Evolutionary conservation across 495 filamentous ascomycete species (phyloP).

Genomic region (Xylaria nigripes): DNA sequence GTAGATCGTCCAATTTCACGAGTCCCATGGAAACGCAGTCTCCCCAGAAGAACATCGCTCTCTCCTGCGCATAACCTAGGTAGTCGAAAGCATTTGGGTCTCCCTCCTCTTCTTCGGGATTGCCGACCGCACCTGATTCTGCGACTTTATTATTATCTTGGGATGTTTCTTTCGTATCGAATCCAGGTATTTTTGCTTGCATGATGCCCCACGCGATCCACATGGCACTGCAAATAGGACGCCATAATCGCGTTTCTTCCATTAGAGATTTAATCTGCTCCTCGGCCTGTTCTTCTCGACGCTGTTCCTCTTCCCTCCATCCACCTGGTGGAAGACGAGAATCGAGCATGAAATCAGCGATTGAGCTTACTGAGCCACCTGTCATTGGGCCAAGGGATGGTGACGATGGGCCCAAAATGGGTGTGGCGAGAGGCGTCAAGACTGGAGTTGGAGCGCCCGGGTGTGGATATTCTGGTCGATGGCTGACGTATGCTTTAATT

Average conservation of each 20-base stretch:
- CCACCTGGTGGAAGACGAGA: constrained; percentile 49
- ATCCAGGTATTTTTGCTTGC: constrained; percentile 74
- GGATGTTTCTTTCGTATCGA: constrained; percentile 19
- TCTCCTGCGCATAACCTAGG: constrained; percentile 79
- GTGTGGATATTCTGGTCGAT: constrained; percentile 52
- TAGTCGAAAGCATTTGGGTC: constrained; percentile 72
- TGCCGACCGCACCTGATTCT: constrained; percentile 8
- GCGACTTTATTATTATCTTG: constrained; percentile 9
- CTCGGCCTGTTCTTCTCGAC: constrained; percentile 51
- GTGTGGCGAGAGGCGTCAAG: constrained; percentile 34
- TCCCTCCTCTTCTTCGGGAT: constrained; percentile 38
- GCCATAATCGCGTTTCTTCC: constrained; percentile 75
- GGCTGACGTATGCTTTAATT: constrained; percentile 76
- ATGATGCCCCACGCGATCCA: constrained; percentile 97
- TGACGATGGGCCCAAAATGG: constrained; percentile 19
- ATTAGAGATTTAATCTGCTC: constrained; percentile 58
- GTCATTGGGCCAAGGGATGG: constrained; percentile 22
- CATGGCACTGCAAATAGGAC: constrained; percentile 73
- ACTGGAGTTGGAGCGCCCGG: constrained; percentile 46
- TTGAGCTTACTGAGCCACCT: constrained; percentile 29
- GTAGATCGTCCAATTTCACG: constrained; percentile 64
- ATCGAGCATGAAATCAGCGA: constrained; percentile 64
- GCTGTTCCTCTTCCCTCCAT: constrained; percentile 53
- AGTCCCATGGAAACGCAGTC: constrained; percentile 70
- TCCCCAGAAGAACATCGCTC: constrained; percentile 88